These are phyloP conservation scores for Pseudocercospora eumusae DNA, from an alignment of 2,329 filamentous ascomycete species.

Conservation along the genomic window DNA sequence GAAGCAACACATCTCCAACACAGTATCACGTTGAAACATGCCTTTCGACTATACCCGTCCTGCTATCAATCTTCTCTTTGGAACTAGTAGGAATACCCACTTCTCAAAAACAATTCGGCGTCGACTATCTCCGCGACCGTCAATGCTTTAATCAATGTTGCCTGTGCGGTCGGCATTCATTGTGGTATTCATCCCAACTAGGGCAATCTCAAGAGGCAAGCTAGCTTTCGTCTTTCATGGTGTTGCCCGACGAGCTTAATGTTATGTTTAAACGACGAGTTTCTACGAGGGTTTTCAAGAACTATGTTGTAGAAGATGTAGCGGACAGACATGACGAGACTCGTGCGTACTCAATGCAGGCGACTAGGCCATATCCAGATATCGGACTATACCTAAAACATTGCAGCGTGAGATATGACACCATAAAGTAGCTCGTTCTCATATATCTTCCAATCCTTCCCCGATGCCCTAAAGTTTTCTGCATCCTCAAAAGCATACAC, in stretches of 20 bases:
- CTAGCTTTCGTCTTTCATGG: slow-evolving; percentile 48
- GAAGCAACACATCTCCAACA: slow-evolving; percentile 6
- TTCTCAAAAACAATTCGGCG: slow-evolving; percentile 4
- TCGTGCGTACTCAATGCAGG: too few species aligned
- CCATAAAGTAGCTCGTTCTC: too few species aligned
- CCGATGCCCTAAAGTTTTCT: too few species aligned
- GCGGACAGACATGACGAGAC: neutral
- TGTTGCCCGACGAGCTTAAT: slow-evolving; percentile 45
- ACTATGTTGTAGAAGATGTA: slow-evolving; percentile 33
- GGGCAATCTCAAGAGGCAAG: slow-evolving; percentile 44
- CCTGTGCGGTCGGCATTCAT: slow-evolving; percentile 51
- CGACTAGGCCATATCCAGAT: too few species aligned
- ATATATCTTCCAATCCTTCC: too few species aligned
- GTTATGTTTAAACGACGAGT: slow-evolving; percentile 45
- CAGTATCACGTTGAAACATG: slow-evolving; percentile 1
- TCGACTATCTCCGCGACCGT: slow-evolving; percentile 67
- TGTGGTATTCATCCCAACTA: slow-evolving; percentile 48
- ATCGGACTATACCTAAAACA: too few species aligned
- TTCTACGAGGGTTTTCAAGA: slow-evolving; percentile 40
- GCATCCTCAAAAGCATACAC: too few species aligned
- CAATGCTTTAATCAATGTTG: slow-evolving; percentile 63
- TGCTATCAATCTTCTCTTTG: slow-evolving; percentile 1
- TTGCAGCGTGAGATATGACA: too few species aligned
- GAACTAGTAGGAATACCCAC: slow-evolving; percentile 4
- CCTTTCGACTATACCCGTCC: neutral